phyloP scores from a whole-genome alignment of 2,329 filamentous ascomycete genomes.

The Xylaria multiplex region DNA sequence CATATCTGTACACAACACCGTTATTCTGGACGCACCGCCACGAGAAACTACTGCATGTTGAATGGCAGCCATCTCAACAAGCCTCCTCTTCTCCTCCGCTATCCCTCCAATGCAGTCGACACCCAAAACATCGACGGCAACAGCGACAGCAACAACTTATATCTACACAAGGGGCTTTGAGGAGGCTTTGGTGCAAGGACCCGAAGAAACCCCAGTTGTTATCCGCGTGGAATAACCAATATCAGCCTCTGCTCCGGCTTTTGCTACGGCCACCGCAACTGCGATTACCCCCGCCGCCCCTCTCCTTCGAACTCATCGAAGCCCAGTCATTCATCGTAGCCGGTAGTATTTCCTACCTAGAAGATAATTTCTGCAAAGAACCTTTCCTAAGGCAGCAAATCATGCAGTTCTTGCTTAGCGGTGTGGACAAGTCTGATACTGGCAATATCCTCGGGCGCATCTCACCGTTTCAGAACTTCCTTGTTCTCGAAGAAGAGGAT shows the following conservation, averaged over 20 bases:
- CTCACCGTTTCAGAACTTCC: neutral
- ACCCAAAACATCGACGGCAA: neutral
- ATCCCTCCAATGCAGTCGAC: neutral
- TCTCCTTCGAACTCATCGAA: constrained; percentile 2
- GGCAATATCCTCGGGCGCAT: neutral
- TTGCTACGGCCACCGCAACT: neutral
- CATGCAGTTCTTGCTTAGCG: constrained; percentile 8
- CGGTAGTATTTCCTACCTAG: neutral
- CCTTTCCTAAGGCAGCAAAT: neutral
- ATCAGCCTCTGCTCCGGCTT: neutral
- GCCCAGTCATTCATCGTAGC: neutral
- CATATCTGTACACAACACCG: neutral
- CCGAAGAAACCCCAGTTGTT: neutral
- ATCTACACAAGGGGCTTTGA: neutral
- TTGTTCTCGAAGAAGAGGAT: neutral
- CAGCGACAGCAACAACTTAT: neutral
- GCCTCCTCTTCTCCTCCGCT: neutral
- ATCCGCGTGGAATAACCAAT: neutral
- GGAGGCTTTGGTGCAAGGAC: neutral
- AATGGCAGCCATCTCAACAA: neutral
- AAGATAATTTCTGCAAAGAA: neutral
- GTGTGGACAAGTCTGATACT: neutral
- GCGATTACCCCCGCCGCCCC: neutral
- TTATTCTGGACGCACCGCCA: constrained; percentile 6
- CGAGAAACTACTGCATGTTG: constrained; percentile 15